These are phyloP conservation scores for Pyracantha coccinea DNA, from an alignment of 331 rosid genomes.

Conservation along the genomic window DNA sequence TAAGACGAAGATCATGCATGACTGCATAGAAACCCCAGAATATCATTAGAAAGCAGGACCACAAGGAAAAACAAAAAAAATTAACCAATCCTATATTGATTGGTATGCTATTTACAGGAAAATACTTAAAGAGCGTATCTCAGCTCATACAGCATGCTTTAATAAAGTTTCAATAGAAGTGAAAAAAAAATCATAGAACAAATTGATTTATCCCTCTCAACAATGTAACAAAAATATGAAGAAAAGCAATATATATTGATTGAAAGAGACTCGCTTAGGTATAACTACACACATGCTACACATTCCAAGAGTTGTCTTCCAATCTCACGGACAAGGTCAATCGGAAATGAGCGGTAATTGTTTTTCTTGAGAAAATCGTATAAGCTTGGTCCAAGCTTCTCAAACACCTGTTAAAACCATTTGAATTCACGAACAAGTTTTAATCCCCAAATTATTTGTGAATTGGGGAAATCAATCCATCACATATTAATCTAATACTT, in stretches of 20 bases:
- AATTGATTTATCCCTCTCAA: too few relatives aligned
- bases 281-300: background rate
- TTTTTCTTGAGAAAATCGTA: background rate
- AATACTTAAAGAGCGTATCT: background rate
- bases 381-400: background rate
- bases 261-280: too few relatives aligned
- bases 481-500: background rate
- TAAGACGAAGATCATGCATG: constrained; percentile 69
- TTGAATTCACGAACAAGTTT: background rate
- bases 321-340: background rate
- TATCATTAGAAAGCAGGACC: background rate
- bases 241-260: too few relatives aligned
- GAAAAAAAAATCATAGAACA: background rate
- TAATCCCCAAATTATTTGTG: background rate
- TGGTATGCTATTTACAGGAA: background rate
- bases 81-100: too few relatives aligned
- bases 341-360: background rate
- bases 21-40: constrained; percentile 33
- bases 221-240: too few relatives aligned
- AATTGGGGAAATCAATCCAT: background rate
- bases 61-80: too few relatives aligned
- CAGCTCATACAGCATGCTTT: too few relatives aligned
- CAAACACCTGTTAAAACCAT: background rate
- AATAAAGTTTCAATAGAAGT: too few relatives aligned
- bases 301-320: background rate